phyloP scores from a whole-genome alignment of 192 early-diverging fungal species.

The Irineochytrium annulatum region DNA sequence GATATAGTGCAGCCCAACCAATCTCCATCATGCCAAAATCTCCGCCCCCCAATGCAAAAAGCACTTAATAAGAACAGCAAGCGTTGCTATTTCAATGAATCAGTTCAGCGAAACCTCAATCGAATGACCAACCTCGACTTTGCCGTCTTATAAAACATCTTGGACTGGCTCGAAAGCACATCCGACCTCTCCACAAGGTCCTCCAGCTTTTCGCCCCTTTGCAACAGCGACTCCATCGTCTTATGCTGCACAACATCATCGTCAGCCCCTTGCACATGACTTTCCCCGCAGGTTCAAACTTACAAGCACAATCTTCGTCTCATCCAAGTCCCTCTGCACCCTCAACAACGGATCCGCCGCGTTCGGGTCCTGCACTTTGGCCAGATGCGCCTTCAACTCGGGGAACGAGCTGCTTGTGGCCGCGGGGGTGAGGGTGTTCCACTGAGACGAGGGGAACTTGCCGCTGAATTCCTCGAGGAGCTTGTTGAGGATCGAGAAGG shows the following conservation, averaged over 20 bases:
- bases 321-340: slow-evolving; percentile 94
- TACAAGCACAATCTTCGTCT: slow-evolving; percentile 91
- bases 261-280: neutral
- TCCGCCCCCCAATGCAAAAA: too few species aligned
- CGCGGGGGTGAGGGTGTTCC: slow-evolving; percentile 39
- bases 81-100: too few species aligned
- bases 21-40: too few species aligned
- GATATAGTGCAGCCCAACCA: too few species aligned
- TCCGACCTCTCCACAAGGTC: slow-evolving; percentile 78
- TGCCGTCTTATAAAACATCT: slow-evolving; percentile 96
- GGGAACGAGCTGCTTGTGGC: slow-evolving; percentile 52
- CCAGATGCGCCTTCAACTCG: slow-evolving; percentile 66
- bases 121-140: too few species aligned
- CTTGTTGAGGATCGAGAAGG: slow-evolving; percentile 80
- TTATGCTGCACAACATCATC: slow-evolving; percentile 59
- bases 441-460: slow-evolving; percentile 49
- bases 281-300: neutral
- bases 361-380: slow-evolving; percentile 87
- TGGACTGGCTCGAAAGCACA: slow-evolving; percentile 81
- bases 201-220: slow-evolving; percentile 87
- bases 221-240: slow-evolving; percentile 86
- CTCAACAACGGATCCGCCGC: slow-evolving; percentile 86
- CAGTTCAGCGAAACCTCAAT: too few species aligned
- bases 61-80: too few species aligned
- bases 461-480: slow-evolving; percentile 81